Evolutionary conservation across 2,329 filamentous ascomycete species (phyloP), one percentile per base, ranked within the genome.

Genomic region (Colletotrichum theobromicola): DNA sequence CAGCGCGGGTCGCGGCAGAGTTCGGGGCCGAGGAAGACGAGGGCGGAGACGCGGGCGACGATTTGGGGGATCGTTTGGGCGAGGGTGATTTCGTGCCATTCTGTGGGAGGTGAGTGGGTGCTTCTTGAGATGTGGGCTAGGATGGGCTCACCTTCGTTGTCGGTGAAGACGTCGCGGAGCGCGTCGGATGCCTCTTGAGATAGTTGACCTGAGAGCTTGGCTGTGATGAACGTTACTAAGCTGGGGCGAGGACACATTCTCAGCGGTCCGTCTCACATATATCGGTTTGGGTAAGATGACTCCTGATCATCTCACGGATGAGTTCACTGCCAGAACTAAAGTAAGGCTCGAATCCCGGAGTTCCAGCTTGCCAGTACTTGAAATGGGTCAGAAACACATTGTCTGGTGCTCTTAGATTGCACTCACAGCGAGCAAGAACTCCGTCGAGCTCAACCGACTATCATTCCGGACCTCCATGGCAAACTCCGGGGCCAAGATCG

Each of bases 11-110:
- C 84, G 6, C 86, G 86, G 78, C 86, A 88, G 18, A 89, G 78
- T 7, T 82, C 79, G 6, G 80, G 77, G 7, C 88, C 88, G 5
- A 90, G 79, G 75, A 90, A 89, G 8, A 89, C 83, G 5, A 87
- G 82, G 3, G 88, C 86, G 0, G 88, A 88, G 16, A 90, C 76
- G 8, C 87, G 86, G 16, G 88, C 87, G 15, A 91, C 83, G 12
- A 88, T 65, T 16, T 55, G 46, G 3, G 72, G 67, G 34, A 76
- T 53, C 12, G 30, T 53, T 4, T 70, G 21, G 24, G 64, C 61
- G 28, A 65, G 50, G 10, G 24, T 18, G 10, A 66, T 67, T 42
- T 13, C 77, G 73, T 18, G 76, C 75, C 37, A 78, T 79, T 67
- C 80, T 87, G 7, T 0, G 13, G 9, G 5, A 0, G 1, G 10